Evolutionary conservation across 495 filamentous ascomycete species (phyloP).

Genomic region (Aspergillus asperescens): DNA sequence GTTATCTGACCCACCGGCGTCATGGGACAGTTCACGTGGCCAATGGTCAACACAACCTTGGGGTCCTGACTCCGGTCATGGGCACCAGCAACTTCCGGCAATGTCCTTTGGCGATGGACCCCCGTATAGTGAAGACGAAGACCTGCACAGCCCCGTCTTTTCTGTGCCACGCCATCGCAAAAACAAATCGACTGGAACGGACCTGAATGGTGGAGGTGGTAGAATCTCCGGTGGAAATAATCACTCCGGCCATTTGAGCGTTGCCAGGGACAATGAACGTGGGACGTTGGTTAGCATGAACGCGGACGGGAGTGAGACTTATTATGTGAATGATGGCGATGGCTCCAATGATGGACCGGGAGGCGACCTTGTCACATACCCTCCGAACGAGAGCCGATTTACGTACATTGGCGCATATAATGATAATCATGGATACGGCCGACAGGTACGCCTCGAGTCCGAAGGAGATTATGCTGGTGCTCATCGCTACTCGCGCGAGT

Average conservation of each 20-base stretch:
- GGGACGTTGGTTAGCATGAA: slow-evolving; percentile 62
- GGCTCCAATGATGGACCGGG: slow-evolving; percentile 62
- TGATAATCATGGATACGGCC: slow-evolving; percentile 53
- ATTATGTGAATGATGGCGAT: slow-evolving; percentile 65
- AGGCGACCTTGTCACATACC: slow-evolving; percentile 77
- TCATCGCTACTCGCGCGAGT: slow-evolving; percentile 74
- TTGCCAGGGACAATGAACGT: slow-evolving; percentile 45
- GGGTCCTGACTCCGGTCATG: slow-evolving; percentile 40
- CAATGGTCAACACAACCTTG: slow-evolving; percentile 49
- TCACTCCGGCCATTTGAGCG: slow-evolving; percentile 25
- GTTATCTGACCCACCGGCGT: slow-evolving; percentile 71
- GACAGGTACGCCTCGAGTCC: slow-evolving; percentile 51
- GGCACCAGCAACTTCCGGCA: slow-evolving; percentile 65
- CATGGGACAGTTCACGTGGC: slow-evolving; percentile 49
- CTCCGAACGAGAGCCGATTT: slow-evolving; percentile 57
- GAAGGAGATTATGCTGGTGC: slow-evolving; percentile 52
- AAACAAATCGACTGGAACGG: slow-evolving; percentile 62
- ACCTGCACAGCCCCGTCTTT: slow-evolving; percentile 84
- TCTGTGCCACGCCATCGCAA: slow-evolving; percentile 73
- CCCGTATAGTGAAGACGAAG: slow-evolving; percentile 96
- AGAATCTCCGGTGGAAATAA: slow-evolving; percentile 36
- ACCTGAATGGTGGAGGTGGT: slow-evolving; percentile 40
- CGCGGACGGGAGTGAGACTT: slow-evolving; percentile 70
- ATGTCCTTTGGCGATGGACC: slow-evolving; percentile 89
- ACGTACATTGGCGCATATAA: slow-evolving; percentile 42